Evolutionary conservation across 495 filamentous ascomycete species (phyloP).

Genomic region (Parachaetomium inaequale): DNA sequence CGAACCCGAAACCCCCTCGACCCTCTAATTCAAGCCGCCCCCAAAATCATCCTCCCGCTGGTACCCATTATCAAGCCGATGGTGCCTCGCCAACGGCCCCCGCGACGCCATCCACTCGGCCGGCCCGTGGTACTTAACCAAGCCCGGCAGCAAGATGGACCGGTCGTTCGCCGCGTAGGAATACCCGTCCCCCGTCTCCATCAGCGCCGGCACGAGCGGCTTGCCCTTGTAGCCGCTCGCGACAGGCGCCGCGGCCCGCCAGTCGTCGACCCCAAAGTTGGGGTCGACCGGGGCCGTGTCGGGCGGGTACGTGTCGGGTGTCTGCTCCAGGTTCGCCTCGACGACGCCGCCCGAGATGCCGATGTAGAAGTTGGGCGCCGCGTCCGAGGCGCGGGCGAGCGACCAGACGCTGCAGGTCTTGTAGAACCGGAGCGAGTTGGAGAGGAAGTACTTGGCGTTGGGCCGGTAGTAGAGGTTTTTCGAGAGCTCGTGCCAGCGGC

Average conservation of each 20-base stretch:
- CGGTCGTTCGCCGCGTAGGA: constrained; percentile 23
- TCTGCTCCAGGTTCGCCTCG: constrained; percentile 33
- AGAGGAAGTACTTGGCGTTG: constrained; percentile 41
- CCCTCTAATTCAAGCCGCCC: background rate
- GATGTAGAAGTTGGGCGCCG: constrained; percentile 42
- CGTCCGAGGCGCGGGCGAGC: constrained; percentile 39
- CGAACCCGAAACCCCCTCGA: background rate
- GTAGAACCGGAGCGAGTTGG: constrained; percentile 15
- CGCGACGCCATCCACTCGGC: background rate
- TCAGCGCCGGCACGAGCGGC: constrained; percentile 17
- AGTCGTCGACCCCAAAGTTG: constrained; percentile 28
- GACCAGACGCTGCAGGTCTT: constrained; percentile 37
- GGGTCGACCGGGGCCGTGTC: constrained; percentile 18
- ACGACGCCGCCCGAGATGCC: constrained; percentile 41
- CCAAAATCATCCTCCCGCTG: constrained; percentile 12
- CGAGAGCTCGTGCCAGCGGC: constrained; percentile 44
- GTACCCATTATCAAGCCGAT: constrained; percentile 24
- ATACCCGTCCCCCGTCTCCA: constrained; percentile 33
- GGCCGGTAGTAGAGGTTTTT: constrained; percentile 41
- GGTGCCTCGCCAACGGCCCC: constrained; percentile 9
- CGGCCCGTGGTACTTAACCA: constrained; percentile 12
- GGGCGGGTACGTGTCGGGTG: constrained; percentile 14
- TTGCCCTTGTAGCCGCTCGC: constrained; percentile 19
- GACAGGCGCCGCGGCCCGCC: background rate
- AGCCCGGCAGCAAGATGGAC: constrained; percentile 21